These are phyloP conservation scores for Fusarium pininemorale DNA, from an alignment of 2,329 filamentous ascomycete species.

Conservation along the genomic window DNA sequence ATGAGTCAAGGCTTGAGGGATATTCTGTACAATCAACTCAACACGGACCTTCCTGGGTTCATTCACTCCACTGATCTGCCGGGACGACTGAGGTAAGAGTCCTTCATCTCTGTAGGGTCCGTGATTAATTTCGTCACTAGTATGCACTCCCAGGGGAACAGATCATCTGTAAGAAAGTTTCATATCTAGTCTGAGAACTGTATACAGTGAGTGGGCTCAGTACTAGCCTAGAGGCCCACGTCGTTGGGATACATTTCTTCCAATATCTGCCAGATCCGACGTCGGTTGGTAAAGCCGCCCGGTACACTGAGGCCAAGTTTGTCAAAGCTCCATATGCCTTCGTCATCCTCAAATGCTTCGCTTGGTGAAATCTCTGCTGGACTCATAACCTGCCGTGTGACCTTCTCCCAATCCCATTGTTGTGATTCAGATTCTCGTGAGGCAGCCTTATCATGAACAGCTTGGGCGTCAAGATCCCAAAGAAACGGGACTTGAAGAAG, in stretches of 20 bases:
- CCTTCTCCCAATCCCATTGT: conserved; percentile 6
- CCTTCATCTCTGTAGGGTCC: no score
- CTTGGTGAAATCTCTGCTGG: not conserved
- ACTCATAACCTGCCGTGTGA: conserved; percentile 1
- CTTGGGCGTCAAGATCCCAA: not conserved
- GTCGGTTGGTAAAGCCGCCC: not conserved
- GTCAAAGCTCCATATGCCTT: not conserved
- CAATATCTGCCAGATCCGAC: conserved; percentile 21
- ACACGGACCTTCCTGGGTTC: no score
- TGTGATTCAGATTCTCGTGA: not conserved
- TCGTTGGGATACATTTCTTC: conserved; percentile 7
- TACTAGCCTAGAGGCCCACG: not conserved
- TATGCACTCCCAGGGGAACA: no score
- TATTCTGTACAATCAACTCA: no score
- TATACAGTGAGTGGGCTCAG: no score
- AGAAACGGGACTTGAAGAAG: conserved; percentile 10
- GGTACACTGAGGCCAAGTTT: not conserved
- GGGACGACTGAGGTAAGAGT: no score
- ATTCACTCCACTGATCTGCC: no score
- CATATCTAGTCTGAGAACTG: no score
- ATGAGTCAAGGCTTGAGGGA: no score
- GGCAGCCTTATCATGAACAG: not conserved
- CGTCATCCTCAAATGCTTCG: no score
- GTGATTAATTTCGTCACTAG: no score
- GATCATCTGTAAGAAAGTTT: no score